phyloP scores from a whole-genome alignment of 2,329 filamentous ascomycete genomes.

The Epichloe sp. region DNA sequence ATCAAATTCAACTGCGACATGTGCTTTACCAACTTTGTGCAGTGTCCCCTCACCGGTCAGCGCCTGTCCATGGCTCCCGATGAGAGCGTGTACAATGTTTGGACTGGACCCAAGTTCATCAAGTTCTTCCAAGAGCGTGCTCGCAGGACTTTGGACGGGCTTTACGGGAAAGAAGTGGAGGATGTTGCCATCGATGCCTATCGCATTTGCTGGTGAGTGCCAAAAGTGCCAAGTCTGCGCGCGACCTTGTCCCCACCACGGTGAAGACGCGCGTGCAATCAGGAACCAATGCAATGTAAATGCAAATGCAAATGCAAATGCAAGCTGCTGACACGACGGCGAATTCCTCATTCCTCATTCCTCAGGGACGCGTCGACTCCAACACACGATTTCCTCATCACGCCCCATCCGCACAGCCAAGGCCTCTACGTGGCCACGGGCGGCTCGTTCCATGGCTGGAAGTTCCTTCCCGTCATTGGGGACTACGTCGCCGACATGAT shows the following conservation, averaged over 20 bases:
- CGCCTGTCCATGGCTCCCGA: slow-evolving; percentile 38
- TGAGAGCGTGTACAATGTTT: slow-evolving; percentile 27
- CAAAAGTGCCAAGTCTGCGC: slow-evolving; percentile 8
- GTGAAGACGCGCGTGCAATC: neutral
- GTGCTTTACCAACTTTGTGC: slow-evolving; percentile 41
- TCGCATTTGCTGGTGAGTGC: slow-evolving; percentile 32
- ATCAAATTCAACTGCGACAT: slow-evolving; percentile 50
- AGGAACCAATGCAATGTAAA: neutral
- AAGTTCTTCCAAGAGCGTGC: slow-evolving; percentile 31
- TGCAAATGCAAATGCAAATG: neutral
- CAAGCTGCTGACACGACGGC: neutral
- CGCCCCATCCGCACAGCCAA: slow-evolving; percentile 32
- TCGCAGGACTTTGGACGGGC: slow-evolving; percentile 23
- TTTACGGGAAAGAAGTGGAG: slow-evolving; percentile 28
- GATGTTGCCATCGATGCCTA: slow-evolving; percentile 27
- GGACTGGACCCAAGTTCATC: slow-evolving; percentile 26
- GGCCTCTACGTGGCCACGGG: slow-evolving; percentile 48
- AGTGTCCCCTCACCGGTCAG: slow-evolving; percentile 30
- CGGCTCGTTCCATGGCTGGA: slow-evolving; percentile 52
- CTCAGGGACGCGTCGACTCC: slow-evolving; percentile 48
- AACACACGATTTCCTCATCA: slow-evolving; percentile 49
- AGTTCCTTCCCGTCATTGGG: slow-evolving; percentile 50
- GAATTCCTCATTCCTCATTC: neutral
- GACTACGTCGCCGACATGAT: slow-evolving; percentile 42
- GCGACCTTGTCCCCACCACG: slow-evolving; percentile 2